phyloP scores from a whole-genome alignment of 2,329 filamentous ascomycete genomes.

The Sphaceloma murrayae region DNA sequence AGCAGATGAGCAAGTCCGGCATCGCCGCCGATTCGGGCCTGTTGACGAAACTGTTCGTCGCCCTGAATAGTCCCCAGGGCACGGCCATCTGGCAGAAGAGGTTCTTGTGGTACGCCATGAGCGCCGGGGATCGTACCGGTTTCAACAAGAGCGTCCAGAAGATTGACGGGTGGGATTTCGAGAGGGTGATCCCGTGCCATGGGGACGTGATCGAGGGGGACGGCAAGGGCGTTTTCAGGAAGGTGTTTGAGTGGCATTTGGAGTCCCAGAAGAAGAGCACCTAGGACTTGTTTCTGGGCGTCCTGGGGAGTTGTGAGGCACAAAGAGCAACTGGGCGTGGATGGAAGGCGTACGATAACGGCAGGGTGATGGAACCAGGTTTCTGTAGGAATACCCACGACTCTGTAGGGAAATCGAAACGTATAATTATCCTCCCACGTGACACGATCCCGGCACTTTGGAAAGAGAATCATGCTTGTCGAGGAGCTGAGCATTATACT shows the following conservation, averaged over 20 bases:
- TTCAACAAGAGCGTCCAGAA: conserved; percentile 60
- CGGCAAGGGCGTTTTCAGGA: conserved; percentile 66
- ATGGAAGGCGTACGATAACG: no score
- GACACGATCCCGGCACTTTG: no score
- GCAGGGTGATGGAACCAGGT: no score
- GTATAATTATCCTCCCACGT: no score
- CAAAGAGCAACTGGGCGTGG: no score
- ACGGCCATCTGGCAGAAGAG: conserved; percentile 65
- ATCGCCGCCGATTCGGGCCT: conserved; percentile 48
- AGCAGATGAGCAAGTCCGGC: conserved; percentile 60
- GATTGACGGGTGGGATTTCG: conserved; percentile 76
- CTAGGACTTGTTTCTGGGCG: no score
- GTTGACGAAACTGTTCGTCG: conserved; percentile 48
- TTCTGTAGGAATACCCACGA: no score
- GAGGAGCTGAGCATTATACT: no score
- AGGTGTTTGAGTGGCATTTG: conserved; percentile 77
- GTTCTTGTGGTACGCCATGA: conserved; percentile 68
- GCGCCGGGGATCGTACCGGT: conserved; percentile 50
- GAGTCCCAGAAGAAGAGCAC: no score
- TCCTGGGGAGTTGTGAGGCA: background rate
- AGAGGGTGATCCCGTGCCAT: conserved; percentile 80
- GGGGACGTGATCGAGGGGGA: conserved; percentile 73
- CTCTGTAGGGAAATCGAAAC: no score
- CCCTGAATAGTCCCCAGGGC: conserved; percentile 53
- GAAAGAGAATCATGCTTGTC: no score